These are phyloP conservation scores for Podospora didyma DNA, from an alignment of 495 filamentous ascomycete species.

Conservation along the genomic window DNA sequence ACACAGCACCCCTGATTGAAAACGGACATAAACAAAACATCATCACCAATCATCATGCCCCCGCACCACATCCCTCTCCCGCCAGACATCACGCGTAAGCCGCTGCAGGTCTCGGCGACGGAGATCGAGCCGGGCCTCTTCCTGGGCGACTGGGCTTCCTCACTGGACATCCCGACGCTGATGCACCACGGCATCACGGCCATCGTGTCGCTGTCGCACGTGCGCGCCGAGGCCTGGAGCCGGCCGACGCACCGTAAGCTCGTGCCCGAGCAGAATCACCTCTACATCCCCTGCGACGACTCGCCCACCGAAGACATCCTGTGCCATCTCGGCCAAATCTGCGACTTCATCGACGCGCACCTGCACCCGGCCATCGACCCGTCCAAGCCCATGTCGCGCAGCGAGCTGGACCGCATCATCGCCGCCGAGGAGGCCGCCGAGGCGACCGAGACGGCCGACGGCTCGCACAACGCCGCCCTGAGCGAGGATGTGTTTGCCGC, in stretches of 20 bases:
- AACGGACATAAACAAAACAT: no score
- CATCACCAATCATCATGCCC: no score
- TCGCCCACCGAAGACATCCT: conserved; percentile 35
- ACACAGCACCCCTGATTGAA: no score
- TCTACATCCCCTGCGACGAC: conserved; percentile 34
- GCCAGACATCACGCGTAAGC: no score
- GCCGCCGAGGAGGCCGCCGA: background rate
- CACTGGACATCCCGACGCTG: conserved; percentile 26
- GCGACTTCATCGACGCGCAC: conserved; percentile 37
- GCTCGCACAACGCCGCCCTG: background rate
- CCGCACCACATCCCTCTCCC: no score
- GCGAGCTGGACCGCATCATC: background rate
- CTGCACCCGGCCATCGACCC: background rate
- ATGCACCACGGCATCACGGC: conserved; percentile 30
- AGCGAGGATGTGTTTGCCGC: background rate
- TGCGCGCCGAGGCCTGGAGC: conserved; percentile 1
- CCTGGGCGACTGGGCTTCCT: conserved; percentile 31
- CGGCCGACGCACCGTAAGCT: conserved; percentile 25
- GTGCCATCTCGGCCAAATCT: conserved; percentile 27
- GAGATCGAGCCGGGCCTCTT: conserved; percentile 36
- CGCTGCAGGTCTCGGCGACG: background rate
- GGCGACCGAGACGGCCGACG: background rate
- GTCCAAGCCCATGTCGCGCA: background rate
- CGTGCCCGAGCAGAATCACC: conserved; percentile 28
- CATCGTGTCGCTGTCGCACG: conserved; percentile 30